These are phyloP conservation scores for Kwoniella botswanensis DNA, from an alignment of 768 basidiomycete genomes.

Conservation along the genomic window DNA sequence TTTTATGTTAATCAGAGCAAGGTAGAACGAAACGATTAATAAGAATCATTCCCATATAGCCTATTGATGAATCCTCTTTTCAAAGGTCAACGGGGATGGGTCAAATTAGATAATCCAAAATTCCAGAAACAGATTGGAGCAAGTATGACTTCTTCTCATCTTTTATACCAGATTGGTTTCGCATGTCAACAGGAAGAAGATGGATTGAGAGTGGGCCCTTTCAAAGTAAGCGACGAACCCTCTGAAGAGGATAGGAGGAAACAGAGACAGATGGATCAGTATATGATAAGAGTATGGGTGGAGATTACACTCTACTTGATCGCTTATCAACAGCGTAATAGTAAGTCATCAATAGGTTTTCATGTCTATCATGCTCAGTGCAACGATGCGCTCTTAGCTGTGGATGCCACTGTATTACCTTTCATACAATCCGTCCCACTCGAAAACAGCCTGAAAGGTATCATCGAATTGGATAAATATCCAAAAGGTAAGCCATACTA, in stretches of 20 bases:
- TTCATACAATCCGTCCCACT: conserved; percentile 6
- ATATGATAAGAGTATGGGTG: conserved; percentile 50
- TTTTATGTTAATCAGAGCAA: background rate
- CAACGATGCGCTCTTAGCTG: background rate
- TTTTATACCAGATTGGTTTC: conserved; percentile 47
- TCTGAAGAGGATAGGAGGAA: conserved; percentile 19
- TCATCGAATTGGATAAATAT: conserved; percentile 23
- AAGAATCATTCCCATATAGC: conserved; percentile 15
- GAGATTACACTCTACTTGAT: conserved; percentile 38
- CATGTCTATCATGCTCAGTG: background rate
- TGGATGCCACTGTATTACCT: background rate
- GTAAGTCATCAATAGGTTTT: conserved; percentile 20
- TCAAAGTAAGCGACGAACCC: conserved; percentile 27
- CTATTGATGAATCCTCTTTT: conserved; percentile 47
- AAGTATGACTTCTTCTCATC: conserved; percentile 22
- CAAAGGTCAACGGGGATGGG: conserved; percentile 50
- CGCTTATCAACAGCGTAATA: conserved; percentile 23
- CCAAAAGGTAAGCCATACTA: conserved; percentile 29
- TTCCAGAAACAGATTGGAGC: conserved; percentile 37
- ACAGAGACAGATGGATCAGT: conserved; percentile 42
- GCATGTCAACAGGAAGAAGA: conserved; percentile 44
- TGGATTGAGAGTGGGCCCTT: conserved; percentile 42
- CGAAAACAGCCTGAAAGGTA: conserved; percentile 16
- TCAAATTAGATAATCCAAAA: conserved; percentile 37
- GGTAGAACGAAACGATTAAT: background rate